These are phyloP conservation scores for Opeltia flavorubescens DNA, from an alignment of 495 filamentous ascomycete species.

Conservation along the genomic window DNA sequence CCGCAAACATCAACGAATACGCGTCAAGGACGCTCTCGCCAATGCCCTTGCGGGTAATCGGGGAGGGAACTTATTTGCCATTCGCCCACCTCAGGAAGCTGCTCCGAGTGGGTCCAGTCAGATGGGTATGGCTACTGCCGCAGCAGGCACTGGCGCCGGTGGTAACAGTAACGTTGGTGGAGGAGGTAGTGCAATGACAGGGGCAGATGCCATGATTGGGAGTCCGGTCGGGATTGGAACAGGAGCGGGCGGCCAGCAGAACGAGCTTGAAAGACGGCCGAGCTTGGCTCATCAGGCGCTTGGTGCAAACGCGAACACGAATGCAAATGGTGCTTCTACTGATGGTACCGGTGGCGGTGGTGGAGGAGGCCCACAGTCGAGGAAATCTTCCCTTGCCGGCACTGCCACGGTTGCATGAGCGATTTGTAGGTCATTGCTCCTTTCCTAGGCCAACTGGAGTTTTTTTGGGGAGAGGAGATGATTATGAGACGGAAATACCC, in stretches of 20 bases:
- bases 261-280: neutral
- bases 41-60: conserved; percentile 46
- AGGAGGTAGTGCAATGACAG: neutral
- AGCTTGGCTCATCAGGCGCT: neutral
- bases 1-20: conserved; percentile 64
- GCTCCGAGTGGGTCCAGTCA: neutral
- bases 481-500: too few relatives aligned
- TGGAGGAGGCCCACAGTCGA: neutral
- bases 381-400: neutral
- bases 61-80: conserved; percentile 29
- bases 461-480: too few relatives aligned
- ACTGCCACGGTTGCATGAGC: neutral
- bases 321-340: neutral
- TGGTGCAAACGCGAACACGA: neutral
- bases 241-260: neutral
- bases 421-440: too few relatives aligned
- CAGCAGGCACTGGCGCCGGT: neutral
- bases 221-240: neutral
- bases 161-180: neutral
- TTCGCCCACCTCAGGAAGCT: neutral
- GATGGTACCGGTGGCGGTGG: neutral
- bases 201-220: neutral
- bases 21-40: conserved; percentile 78
- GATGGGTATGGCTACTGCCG: neutral
- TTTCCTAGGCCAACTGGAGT: too few relatives aligned